Evolutionary conservation across 2,329 filamentous ascomycete genomes (phyloP).

Genomic region (Ophiobolus disseminans): DNA sequence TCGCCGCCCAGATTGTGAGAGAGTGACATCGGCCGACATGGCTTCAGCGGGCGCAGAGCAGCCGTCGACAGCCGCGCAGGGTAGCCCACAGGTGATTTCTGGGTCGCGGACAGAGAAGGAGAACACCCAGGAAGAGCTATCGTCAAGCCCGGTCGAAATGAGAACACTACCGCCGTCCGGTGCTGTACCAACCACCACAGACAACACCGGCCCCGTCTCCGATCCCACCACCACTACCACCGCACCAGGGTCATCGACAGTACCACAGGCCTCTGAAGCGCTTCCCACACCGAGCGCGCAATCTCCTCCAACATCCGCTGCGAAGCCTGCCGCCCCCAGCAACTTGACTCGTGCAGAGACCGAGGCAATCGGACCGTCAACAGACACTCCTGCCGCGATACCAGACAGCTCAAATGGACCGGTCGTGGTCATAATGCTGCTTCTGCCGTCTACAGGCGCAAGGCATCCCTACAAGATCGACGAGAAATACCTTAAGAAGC

Average conservation of each 20-base stretch:
- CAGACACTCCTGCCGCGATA: slow-evolving; percentile 51
- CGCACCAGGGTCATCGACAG: slow-evolving; percentile 17
- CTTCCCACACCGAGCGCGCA: slow-evolving; percentile 17
- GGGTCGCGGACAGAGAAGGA: slow-evolving; percentile 32
- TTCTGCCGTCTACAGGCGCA: slow-evolving; percentile 76
- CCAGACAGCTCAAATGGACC: slow-evolving; percentile 50
- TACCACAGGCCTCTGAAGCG: slow-evolving; percentile 18
- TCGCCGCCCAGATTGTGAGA: slow-evolving; percentile 26
- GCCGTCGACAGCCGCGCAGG: slow-evolving; percentile 33
- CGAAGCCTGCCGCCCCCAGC: slow-evolving; percentile 33
- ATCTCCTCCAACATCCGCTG: slow-evolving; percentile 20
- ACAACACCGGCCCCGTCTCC: slow-evolving; percentile 18
- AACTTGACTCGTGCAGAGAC: slow-evolving; percentile 49
- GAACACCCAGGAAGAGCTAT: slow-evolving; percentile 28
- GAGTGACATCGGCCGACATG: slow-evolving; percentile 36
- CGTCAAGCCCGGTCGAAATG: slow-evolving; percentile 46
- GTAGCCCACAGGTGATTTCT: slow-evolving; percentile 24
- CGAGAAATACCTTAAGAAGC: slow-evolving; percentile 81
- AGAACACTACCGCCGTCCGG: slow-evolving; percentile 34
- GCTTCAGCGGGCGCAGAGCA: slow-evolving; percentile 35
- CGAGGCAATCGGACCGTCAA: slow-evolving; percentile 57
- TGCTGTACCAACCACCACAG: slow-evolving; percentile 21
- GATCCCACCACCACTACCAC: slow-evolving; percentile 20
- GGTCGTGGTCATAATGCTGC: slow-evolving; percentile 76
- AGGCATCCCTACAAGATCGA: slow-evolving; percentile 91